Evolutionary conservation across 1,284 basidiomycete genomes (phyloP), one percentile per base, ranked within the genome.

Genomic region (Erythrobasidium hasegawianum): DNA sequence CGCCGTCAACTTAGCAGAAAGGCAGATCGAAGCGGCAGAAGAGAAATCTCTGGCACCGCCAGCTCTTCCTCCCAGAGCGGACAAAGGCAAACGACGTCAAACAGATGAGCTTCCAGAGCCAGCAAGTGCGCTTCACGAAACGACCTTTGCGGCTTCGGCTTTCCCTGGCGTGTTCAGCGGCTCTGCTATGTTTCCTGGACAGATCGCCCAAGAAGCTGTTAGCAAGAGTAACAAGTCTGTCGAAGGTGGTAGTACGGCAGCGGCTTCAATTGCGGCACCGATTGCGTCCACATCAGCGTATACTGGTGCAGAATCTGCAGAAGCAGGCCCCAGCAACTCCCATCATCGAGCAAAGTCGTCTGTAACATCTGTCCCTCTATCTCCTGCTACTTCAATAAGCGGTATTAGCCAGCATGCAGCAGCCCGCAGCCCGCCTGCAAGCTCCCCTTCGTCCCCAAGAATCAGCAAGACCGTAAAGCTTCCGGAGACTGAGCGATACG

Each of bases 21-120:
- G 29, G 22, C 20, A 24, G 43, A 47, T 47, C 43, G 43, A 47
- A 8, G 49, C 18, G 2, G 52, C 58, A n/a, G 43, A 41, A 4
- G 43, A 41, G 33, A 49, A 49, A 13, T n/a, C 45, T 14, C 27
- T 27, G 5, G 20, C 47, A 20, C 58, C 58, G 16, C 58, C 58
- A 14, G 47, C 22, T 13, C 24, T 59, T 7, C 43, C 43, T 5
- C 43, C 43, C 7, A n/a, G 43, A 24, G 43, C 14, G 43, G 14
- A 47, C 11, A 16, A 22, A 52, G 7, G 2, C 2, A 62, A 24
- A n/a, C 40, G 20, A 5, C 43, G 43, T 24, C n/a, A n/a, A 14
- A 5, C 14, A 7, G 43, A 47, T 14, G 7, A n/a, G n/a, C n/a
- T 8, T 18, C 43, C 5, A n/a, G 43, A 47, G 16, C 7, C 14